These are phyloP conservation scores for Lactarius pseudohatsudake DNA, from an alignment of 768 basidiomycete species.

Conservation along the genomic window DNA sequence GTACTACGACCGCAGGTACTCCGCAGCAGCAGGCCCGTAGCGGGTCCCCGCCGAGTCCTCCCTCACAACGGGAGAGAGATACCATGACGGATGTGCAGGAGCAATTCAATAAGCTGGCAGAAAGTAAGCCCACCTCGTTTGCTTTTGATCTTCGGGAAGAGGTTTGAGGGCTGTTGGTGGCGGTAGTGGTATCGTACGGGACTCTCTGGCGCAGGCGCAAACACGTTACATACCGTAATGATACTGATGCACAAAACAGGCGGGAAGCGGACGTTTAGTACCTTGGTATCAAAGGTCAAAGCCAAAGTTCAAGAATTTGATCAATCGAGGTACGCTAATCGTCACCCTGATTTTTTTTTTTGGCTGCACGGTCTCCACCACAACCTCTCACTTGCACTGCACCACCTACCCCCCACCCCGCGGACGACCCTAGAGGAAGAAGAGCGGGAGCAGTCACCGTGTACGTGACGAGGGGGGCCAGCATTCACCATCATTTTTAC, in stretches of 20 bases:
- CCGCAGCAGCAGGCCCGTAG: background rate
- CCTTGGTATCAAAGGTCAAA: slow-evolving; percentile 72
- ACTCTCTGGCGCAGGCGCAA: background rate
- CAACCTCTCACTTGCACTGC: background rate
- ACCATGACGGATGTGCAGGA: slow-evolving; percentile 70
- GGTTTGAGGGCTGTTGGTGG: background rate
- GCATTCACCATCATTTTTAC: background rate
- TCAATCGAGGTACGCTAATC: slow-evolving; percentile 42
- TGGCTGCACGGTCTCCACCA: background rate
- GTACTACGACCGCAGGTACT: background rate
- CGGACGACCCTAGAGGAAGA: background rate
- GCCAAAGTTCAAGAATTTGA: slow-evolving; percentile 85
- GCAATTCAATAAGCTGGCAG: slow-evolving; percentile 73
- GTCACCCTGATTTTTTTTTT: background rate
- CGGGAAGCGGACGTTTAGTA: slow-evolving; percentile 77
- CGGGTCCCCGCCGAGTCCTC: background rate
- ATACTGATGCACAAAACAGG: slow-evolving; percentile 24
- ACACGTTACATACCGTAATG: background rate
- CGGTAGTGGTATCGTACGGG: background rate
- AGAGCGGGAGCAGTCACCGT: background rate
- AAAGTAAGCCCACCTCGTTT: slow-evolving; percentile 51
- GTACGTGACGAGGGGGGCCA: background rate
- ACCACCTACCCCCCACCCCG: background rate
- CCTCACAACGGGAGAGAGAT: slow-evolving; percentile 36
- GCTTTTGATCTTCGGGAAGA: background rate